Conservation (phyloP, 2,329 filamentous ascomycete genomes). For the Colletotrichum sp. region DNA sequence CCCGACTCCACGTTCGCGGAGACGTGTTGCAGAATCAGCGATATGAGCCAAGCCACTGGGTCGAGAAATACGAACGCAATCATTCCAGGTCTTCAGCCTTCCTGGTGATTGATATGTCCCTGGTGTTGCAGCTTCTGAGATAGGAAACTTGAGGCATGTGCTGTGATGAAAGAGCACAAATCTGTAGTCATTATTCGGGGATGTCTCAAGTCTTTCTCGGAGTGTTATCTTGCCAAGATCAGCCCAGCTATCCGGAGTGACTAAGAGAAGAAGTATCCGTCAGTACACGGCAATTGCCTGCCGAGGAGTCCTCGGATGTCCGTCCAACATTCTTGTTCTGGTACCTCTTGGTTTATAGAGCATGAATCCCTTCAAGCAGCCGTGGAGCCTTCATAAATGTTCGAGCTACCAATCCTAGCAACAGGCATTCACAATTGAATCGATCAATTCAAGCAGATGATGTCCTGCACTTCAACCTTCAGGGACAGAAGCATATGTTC, state of each 20-base stretch:
- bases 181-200: background rate
- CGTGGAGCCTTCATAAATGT: background rate
- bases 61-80: background rate
- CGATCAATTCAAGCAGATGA: background rate
- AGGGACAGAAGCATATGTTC: background rate
- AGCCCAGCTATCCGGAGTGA: background rate
- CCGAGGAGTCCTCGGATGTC: background rate
- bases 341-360: background rate
- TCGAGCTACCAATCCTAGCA: background rate
- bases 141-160: background rate
- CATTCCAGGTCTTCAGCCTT: background rate
- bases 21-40: background rate
- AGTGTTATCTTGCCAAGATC: background rate
- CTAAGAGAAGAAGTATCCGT: background rate
- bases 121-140: background rate
- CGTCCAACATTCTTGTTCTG: background rate
- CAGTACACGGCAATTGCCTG: fast-evolving
- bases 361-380: background rate
- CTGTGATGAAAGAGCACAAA: background rate
- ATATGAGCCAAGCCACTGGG: background rate
- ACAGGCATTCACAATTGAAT: background rate
- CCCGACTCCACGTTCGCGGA: background rate
- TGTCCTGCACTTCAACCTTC: background rate
- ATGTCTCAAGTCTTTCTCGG: background rate
- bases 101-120: background rate